Evolutionary conservation across 805 yeast genomes (phyloP), one percentile per base, ranked within the genome.

Genomic region (Pichia eremophila): DNA sequence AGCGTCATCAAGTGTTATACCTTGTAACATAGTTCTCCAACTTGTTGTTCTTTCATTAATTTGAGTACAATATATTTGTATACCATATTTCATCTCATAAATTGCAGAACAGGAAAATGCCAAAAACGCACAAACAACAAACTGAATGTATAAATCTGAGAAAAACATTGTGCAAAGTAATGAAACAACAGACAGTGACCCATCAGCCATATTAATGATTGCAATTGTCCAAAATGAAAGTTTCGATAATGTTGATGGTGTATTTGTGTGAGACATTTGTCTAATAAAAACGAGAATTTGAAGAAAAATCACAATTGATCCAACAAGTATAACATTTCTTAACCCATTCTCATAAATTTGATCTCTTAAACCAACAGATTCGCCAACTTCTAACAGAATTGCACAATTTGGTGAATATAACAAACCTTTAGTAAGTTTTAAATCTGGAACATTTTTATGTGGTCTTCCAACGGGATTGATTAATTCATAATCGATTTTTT

Each of bases 341-440:
- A 75, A 62, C 44, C 61, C 57, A 5, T 53, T 46, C 39, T 60
- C 58, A 35, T 61, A 65, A 19, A 75, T 70, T 57, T 82, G 90
- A 44, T 68, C 63, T 51, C 80, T 76, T n/a, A 74, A 65, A 1
- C 96, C 96, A 14, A 48, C 46, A 3, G 69, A 63, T 8, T 57
- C 52, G 8, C 62, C 61, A 8, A 75, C 39, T 7, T 65, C 61
- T 5, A 86, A 51, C 2, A 75, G 60, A 3, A 83, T 58, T 0
- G 90, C 95, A 69, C 98, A 90, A 60, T 90, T 95, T 0, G 97
- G 97, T 0, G 96, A 87, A 58, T 85, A 89, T 18, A 87, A 50
- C 14, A 87, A 52, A 8, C 83, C 88, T 11, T 73, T 64, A 2
- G 73, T 61, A 10, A 90, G 57, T 32, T 66, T 66, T 17, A 90